Evolutionary conservation across 139 green algal species (phyloP), one percentile per base, ranked within the genome.

Genomic region (Astrephomene gubernaculifera): DNA sequence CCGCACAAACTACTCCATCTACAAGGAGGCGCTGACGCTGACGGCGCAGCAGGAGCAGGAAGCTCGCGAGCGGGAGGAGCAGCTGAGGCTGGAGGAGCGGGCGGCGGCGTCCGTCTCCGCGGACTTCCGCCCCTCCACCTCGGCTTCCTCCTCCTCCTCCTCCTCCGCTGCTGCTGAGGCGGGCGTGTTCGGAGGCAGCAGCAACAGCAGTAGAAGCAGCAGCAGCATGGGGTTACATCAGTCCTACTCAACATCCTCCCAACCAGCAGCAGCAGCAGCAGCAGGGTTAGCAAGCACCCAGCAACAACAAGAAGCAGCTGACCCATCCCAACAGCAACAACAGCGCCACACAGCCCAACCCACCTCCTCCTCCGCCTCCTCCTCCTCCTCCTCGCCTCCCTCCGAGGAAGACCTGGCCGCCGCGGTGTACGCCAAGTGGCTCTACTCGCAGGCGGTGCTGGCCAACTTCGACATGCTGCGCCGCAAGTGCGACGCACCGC

Each of bases 391-490:
- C n/a, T n/a, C n/a, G n/a, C 33, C 33, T 22, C 27, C 35, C 38
- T 33, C 19, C 10, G 38, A 17, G 21, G 65, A 35, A 27, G 17
- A 27, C 33, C 31, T 73, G 21, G 5, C 14, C 3, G 45, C 49
- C 27, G 61, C 21, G n/a, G 61, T 84, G 41, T 22, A 60, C 17
- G 61, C 78, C 7, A 41, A 43, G 61, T 63, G 74, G 63, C 54
- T 33, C 19, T 63, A 63, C 41, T 75, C 61, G 19, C 82, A 87
- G 61, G 83, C 82, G 22, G 49, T 90, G 25, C 79, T 88, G 63
- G 31, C 36, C 36, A 87, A 91, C 78, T 91, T 87, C 70, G 1
- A 44, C 33, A 36, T 91, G 79, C 87, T 96, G 67, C 85, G 92
- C 21, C n/a, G 21, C 29, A 89, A 88, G 83, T 82, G 69, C n/a